A percentile compares a stretch with the other conserved stretches of the same genome.
Conservation (phyloP, 805 yeast genomes). For the Saccharomycopsis capsularis region DNA sequence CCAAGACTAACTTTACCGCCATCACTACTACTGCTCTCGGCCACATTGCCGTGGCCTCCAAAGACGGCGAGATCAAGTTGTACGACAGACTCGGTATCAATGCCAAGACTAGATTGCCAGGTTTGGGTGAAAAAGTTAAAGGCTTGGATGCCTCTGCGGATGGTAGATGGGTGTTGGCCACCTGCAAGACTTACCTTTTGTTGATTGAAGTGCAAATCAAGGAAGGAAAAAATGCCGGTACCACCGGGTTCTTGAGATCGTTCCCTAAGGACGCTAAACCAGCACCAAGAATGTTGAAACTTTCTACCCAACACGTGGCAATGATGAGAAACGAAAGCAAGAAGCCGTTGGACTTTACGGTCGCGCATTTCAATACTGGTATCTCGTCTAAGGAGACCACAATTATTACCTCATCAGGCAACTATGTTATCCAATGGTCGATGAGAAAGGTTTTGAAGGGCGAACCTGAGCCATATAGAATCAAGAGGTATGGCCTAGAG, state of each 20-base stretch:
- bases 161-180: conserved; percentile 73
- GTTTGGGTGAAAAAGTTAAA: conserved; percentile 54
- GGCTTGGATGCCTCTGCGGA: neutral
- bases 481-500: conserved; percentile 52
- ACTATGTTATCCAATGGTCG: conserved; percentile 78
- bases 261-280: conserved; percentile 64
- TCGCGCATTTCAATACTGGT: conserved; percentile 74
- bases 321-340: conserved; percentile 46
- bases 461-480: conserved; percentile 49
- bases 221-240: conserved; percentile 53
- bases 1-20: conserved; percentile 49
- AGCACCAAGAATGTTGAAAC: conserved; percentile 56
- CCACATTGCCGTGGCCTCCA: conserved; percentile 66
- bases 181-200: conserved; percentile 65
- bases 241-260: conserved; percentile 55
- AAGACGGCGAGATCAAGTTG: conserved; percentile 67
- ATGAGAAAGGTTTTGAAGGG: conserved; percentile 50
- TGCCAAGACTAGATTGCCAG: conserved; percentile 77
- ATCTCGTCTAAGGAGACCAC: conserved; percentile 56
- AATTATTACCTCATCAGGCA: conserved; percentile 74
- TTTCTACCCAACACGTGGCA: conserved; percentile 67
- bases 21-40: conserved; percentile 71
- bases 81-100: conserved; percentile 65
- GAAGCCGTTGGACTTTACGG: conserved; percentile 50
- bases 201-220: conserved; percentile 61